A percentile compares a stretch with the other conserved stretches of the same genome.
Conservation (phyloP, 306 rosid genomes). For the Alnus rubra region DNA sequence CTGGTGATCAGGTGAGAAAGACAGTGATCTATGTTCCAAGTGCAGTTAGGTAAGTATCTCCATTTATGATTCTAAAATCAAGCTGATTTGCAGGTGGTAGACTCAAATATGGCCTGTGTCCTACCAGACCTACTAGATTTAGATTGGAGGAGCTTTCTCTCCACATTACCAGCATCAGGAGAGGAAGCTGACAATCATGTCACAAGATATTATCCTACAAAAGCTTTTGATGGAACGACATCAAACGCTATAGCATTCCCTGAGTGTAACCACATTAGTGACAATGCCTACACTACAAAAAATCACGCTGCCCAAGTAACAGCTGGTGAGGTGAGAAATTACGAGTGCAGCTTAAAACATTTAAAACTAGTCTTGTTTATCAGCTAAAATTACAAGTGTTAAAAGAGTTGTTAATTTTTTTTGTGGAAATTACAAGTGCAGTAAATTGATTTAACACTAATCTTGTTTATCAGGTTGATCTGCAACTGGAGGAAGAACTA, state of each 20-base stretch:
- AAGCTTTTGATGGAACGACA: slow-evolving; percentile 31
- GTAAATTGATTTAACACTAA: neutral
- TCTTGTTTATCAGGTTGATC: slow-evolving; percentile 31
- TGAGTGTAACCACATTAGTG: too few species aligned
- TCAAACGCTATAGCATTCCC: neutral
- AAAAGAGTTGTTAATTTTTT: slow-evolving; percentile 4
- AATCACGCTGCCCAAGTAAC: too few species aligned
- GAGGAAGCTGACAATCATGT: too few species aligned
- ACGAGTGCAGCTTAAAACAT: neutral
- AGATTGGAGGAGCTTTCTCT: too few species aligned
- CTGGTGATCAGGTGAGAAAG: slow-evolving; percentile 36
- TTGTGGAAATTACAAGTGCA: too few species aligned
- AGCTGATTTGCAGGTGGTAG: slow-evolving; percentile 27
- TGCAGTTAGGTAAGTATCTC: neutral
- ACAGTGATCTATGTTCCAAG: neutral
- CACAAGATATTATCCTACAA: neutral
- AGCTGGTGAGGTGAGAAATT: neutral
- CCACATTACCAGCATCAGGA: too few species aligned
- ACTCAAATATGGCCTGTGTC: too few species aligned
- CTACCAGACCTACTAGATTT: too few species aligned
- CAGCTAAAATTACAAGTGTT: neutral
- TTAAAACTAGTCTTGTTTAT: too few species aligned
- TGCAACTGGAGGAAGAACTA: slow-evolving; percentile 1
- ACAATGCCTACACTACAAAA: too few species aligned
- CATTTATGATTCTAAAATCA: slow-evolving; percentile 26